These are phyloP conservation scores for Backusella australiensis DNA, from an alignment of 192 early-diverging fungal species.

Conservation along the genomic window DNA sequence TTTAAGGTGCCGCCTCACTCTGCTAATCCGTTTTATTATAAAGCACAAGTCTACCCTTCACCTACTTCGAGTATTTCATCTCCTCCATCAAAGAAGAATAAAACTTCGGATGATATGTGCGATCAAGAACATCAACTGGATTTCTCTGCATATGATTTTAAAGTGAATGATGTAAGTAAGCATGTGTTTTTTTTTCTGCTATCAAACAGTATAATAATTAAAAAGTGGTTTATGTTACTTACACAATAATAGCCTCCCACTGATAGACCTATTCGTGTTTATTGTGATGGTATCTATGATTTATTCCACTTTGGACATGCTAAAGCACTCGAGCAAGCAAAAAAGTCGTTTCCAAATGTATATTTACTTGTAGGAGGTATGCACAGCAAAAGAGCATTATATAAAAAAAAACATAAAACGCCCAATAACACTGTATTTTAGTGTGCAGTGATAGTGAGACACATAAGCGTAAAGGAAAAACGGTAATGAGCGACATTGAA, in stretches of 20 bases:
- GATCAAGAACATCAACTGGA: neutral
- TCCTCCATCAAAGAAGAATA: neutral
- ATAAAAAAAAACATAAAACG: neutral
- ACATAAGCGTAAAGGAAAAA: slow-evolving; percentile 78
- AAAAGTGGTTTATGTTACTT: neutral
- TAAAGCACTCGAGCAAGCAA: slow-evolving; percentile 75
- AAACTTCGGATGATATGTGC: neutral
- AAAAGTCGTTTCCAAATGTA: slow-evolving; percentile 71
- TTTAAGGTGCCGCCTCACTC: neutral
- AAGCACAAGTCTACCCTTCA: slow-evolving; percentile 1
- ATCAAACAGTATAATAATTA: neutral
- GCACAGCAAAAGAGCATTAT: neutral
- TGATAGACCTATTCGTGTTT: slow-evolving; percentile 69
- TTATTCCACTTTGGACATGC: slow-evolving; percentile 80
- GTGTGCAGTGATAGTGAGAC: slow-evolving; percentile 74
- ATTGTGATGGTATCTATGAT: slow-evolving; percentile 84
- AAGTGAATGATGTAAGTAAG: slow-evolving; percentile 9
- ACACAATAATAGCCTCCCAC: slow-evolving; percentile 43
- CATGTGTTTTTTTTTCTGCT: neutral
- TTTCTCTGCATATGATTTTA: slow-evolving; percentile 15
- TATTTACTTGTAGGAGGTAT: slow-evolving; percentile 67
- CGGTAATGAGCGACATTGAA: slow-evolving; percentile 75
- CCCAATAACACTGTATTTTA: slow-evolving; percentile 1
- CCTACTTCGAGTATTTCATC: neutral
- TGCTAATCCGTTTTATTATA: neutral